Evolutionary conservation across 331 rosid genomes (phyloP).

Genomic region (Malus hybrid): DNA sequence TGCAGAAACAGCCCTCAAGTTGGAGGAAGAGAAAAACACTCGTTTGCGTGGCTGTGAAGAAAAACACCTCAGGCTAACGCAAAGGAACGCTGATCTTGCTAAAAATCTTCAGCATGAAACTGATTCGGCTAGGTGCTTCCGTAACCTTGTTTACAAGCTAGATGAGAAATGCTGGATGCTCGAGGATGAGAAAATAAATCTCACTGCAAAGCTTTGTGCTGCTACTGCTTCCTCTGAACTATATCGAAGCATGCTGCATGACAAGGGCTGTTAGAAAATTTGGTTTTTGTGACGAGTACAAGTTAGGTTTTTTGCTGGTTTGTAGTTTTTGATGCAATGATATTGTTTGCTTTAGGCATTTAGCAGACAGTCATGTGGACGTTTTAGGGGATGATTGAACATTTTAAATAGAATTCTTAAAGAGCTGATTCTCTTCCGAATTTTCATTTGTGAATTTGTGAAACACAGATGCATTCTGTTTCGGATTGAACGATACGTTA

Average conservation of each 20-base stretch:
- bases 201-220: not conserved
- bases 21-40: not conserved
- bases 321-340: too few relatives aligned
- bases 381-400: too few relatives aligned
- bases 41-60: not conserved
- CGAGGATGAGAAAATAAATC: not conserved
- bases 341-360: too few relatives aligned
- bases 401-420: too few relatives aligned
- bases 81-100: not conserved
- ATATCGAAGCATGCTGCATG: not conserved
- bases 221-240: constrained; percentile 1
- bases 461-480: too few relatives aligned
- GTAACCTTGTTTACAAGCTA: not conserved
- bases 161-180: not conserved
- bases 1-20: not conserved
- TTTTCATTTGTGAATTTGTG: too few relatives aligned
- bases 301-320: too few relatives aligned
- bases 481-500: too few relatives aligned
- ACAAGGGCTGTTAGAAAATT: not conserved
- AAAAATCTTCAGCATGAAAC: not conserved
- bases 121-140: not conserved
- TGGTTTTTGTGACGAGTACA: too few relatives aligned
- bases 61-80: not conserved
- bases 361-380: too few relatives aligned
- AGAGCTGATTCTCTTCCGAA: too few relatives aligned